phyloP scores from a whole-genome alignment of 2,329 filamentous ascomycete species.

The Ceratocystis destructans region DNA sequence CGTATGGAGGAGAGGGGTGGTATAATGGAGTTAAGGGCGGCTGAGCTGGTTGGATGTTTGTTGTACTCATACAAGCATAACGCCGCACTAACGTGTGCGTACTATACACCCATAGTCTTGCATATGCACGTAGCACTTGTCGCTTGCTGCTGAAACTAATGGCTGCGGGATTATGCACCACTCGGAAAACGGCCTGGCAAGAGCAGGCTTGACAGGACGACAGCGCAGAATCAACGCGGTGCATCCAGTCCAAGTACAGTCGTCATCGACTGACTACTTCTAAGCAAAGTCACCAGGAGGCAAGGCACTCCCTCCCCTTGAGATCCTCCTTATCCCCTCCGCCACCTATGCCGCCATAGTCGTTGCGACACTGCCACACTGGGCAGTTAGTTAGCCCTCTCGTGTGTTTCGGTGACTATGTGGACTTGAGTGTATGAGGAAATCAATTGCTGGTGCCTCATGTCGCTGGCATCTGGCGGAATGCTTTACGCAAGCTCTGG shows the following conservation, averaged over 20 bases:
- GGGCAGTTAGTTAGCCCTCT: neutral
- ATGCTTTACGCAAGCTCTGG: neutral
- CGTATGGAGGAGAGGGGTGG: neutral
- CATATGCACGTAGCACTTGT: neutral
- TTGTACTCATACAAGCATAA: neutral
- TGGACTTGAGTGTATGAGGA: no score
- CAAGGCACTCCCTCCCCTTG: neutral
- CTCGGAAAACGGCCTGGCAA: neutral
- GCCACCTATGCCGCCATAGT: neutral
- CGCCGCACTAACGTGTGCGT: no score
- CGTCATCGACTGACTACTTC: no score
- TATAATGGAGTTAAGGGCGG: neutral
- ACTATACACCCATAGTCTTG: neutral
- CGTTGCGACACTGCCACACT: neutral
- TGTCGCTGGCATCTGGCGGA: no score
- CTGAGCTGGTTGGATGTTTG: no score
- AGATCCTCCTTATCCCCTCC: neutral
- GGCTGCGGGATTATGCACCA: neutral
- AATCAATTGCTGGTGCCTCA: no score
- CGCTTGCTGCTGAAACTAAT: slow-evolving; percentile 1
- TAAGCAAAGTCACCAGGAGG: neutral
- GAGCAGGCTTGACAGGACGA: neutral
- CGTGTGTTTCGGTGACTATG: no score
- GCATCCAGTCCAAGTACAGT: neutral
- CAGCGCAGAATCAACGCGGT: neutral